These are phyloP conservation scores for Daldinia caldariorum DNA, from an alignment of 495 filamentous ascomycete species.

Conservation along the genomic window DNA sequence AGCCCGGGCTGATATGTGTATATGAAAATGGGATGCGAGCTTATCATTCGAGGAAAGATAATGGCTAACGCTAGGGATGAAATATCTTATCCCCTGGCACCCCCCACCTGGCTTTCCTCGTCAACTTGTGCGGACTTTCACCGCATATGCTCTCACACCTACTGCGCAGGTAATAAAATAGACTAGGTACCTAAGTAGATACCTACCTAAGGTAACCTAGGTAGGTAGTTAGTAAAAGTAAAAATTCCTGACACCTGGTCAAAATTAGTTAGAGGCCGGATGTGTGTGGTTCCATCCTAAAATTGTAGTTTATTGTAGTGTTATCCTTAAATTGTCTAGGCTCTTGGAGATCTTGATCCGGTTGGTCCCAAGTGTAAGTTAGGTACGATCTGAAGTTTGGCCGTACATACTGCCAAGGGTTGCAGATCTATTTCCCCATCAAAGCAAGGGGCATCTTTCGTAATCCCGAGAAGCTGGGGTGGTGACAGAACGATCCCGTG, in stretches of 20 bases:
- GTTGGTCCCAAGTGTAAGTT: slow-evolving; percentile 39
- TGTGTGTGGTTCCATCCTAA: not conserved
- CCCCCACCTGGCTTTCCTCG: slow-evolving; percentile 7
- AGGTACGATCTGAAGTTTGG: slow-evolving; percentile 43
- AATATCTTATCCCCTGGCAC: slow-evolving; percentile 8
- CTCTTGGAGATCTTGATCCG: slow-evolving; percentile 27
- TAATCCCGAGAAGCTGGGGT: slow-evolving; percentile 45
- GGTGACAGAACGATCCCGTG: slow-evolving; percentile 42
- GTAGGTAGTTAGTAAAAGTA: not conserved
- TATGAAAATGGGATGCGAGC: slow-evolving; percentile 15
- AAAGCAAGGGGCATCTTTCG: slow-evolving; percentile 41
- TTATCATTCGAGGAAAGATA: slow-evolving; percentile 14
- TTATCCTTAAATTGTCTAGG: slow-evolving; percentile 19
- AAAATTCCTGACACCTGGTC: slow-evolving; percentile 13
- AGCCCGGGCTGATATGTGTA: slow-evolving; percentile 11
- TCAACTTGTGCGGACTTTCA: slow-evolving; percentile 18
- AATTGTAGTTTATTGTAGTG: slow-evolving; percentile 1
- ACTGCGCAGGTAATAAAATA: not conserved
- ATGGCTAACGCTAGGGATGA: slow-evolving; percentile 15
- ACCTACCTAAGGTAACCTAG: too few species aligned
- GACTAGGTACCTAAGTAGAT: too few species aligned
- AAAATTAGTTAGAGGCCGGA: not conserved
- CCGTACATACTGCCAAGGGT: slow-evolving; percentile 28
- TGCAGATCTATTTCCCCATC: slow-evolving; percentile 41
- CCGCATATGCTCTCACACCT: slow-evolving; percentile 16